phyloP scores from a whole-genome alignment of 1,139 yeast genomes.

The Torulaspora pretoriensis region DNA sequence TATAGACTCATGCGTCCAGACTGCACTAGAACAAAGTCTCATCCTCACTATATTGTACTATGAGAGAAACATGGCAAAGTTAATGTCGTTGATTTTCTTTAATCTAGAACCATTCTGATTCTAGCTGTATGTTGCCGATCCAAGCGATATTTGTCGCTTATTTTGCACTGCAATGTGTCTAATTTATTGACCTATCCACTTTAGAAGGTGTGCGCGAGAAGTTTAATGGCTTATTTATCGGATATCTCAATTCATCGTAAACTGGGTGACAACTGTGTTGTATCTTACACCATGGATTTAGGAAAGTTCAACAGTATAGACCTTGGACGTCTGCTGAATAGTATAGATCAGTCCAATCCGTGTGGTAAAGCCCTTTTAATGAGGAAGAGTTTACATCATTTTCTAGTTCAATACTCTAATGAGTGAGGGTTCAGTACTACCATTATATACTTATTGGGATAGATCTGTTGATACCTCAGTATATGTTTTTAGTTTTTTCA shows the following conservation, averaged over 20 bases:
- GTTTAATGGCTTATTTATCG: conserved; percentile 6
- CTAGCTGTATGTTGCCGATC: conserved; percentile 17
- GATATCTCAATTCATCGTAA: not conserved
- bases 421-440: no score
- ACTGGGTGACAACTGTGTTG: not conserved
- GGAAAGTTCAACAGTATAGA: conserved; percentile 11
- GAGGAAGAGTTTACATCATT: conserved; percentile 16
- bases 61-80: conserved; percentile 17
- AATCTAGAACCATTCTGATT: conserved; percentile 17
- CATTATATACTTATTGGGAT: no score
- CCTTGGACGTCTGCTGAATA: conserved; percentile 10
- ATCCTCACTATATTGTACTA: conserved; percentile 16
- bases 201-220: conserved; percentile 14
- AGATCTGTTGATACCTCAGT: no score
- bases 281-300: conserved; percentile 2
- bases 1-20: conserved; percentile 19
- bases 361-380: conserved; percentile 9
- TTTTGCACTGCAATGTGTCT: conserved; percentile 16
- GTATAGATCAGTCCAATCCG: conserved; percentile 7
- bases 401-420: conserved; percentile 6
- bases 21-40: conserved; percentile 20
- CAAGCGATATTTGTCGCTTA: conserved; percentile 12
- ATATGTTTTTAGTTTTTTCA: no score
- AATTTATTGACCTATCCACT: conserved; percentile 18
- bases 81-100: conserved; percentile 22